Base-by-base conservation (phyloP, 768 basidiomycete species). In the Lanmaoa rubissima region DNA sequence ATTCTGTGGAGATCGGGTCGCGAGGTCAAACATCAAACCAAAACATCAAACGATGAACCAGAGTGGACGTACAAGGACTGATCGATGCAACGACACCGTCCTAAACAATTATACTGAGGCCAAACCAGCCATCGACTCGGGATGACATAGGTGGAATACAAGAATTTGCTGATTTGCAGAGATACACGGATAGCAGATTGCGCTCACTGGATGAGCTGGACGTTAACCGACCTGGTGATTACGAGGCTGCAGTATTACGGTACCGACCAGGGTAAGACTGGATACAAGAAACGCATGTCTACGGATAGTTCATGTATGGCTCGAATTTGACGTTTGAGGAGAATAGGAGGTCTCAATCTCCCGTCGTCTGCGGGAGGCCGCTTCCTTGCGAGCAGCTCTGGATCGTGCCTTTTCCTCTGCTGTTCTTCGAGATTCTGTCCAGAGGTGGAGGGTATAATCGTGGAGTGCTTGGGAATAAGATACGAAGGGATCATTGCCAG, bases 401-500 rank as follows among this genome's bases (percentile, higher is more conserved):
- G 57, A 68, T 26, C 72, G 71, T 19, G 76, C 72, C 55, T 71
- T 73, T 65, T 85, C 82, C 65, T 86, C 86, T 39, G 79, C 81
- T 54, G 76, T 66, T 62, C 79, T 79, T 64, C 84, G 76, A 6
- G 85, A 85, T 65, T 88, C 84, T 49, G 82, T 81, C 86, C 87
- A 88, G 48, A 86, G 77, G 41, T 68, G 76, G 49, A 87, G 78
- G 31, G 87, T 88, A 58, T 87, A 88, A 54, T 85, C 78, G 67
- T 87, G 84, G 35, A 89, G 72, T 43, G 85, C 78, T 62, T 81
- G 83, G 17, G 87, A 82, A 64, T 89, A 89, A 36, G 75, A 75
- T 46, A 75, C 65, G 62, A 87, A 72, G 9, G 79, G 77, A 60
- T 73, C 66, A 26, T 59, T 62, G 21, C 10, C 46, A 35, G 48